Evolutionary conservation across 2,329 filamentous ascomycete genomes (phyloP), one percentile per base, ranked within the genome.

Genomic region (Fusarium fracticaudum): DNA sequence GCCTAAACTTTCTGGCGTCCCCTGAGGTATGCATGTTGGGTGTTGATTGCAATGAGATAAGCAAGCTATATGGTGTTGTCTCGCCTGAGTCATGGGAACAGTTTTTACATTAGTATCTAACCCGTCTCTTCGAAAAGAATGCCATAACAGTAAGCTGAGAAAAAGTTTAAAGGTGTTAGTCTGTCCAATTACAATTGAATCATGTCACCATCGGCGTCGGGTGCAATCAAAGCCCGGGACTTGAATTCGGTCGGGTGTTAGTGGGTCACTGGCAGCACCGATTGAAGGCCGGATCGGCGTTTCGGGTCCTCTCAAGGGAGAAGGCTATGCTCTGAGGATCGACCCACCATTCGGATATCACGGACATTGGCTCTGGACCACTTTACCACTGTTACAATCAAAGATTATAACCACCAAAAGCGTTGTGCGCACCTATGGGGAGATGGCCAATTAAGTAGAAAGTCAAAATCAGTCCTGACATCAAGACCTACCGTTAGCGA

Each of bases 301-400:
- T 64, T 73, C 61, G 67, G 58, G 33, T 60, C 54, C 61, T 62
- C 63, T 64, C 40, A 60, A 67, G 35, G 65, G 59, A 37, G 44
- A 60, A 53, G 47, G 48, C 60, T 35, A 55, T 60, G 33, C 51
- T 41, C 24, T 58, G 48, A 55, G 54, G 47, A 72, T 74, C 71
- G 71, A 74, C 65, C 71, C 68, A 74, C 60, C 43, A 24, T 50
- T 73, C 72, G 72, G 72, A 75, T 74, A 60, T 58, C 18, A 69
- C 72, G 72, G 72, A 61, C 41, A 53, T 64, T 54, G 38, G 51
- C 53, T 53, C 54, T 40, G 33, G 44, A 43, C 44, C 44, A 64
- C 26, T 67, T 54, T 67, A 62, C 62, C 61, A 44, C 40, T 20
- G 22, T 37, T 45, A 33, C 15, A 37, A 50, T 48, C 17, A 29